Conservation (phyloP, 1,139 yeast genomes). For the Suhomyces taliae region DNA sequence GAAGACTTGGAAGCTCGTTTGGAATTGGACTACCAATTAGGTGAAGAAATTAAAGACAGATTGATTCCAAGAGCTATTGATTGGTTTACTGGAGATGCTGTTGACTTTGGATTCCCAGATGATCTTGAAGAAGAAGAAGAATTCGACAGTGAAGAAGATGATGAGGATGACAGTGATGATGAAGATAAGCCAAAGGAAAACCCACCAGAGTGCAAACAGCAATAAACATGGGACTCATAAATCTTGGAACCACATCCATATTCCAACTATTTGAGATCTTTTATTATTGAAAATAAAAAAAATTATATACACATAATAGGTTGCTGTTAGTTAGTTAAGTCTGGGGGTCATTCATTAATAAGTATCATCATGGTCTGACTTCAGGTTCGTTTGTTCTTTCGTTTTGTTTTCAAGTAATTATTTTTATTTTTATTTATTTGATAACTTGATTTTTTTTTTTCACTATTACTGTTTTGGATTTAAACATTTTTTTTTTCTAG, state of each 20-base stretch:
- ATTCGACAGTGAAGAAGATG: constrained; percentile 43
- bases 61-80: constrained; percentile 94
- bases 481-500: too few species aligned
- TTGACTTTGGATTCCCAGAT: constrained; percentile 53
- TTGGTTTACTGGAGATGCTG: constrained; percentile 98
- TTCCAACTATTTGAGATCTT: background rate
- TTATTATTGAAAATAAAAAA: background rate
- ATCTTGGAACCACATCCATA: too few species aligned
- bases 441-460: background rate
- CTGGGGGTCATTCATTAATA: too few species aligned
- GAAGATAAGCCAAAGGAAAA: constrained; percentile 48
- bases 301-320: background rate
- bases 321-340: too few species aligned
- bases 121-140: constrained; percentile 49
- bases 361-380: too few species aligned
- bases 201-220: constrained; percentile 90
- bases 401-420: too few species aligned
- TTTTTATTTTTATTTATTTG: too few species aligned
- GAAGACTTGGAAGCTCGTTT: constrained; percentile 80
- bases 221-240: constrained; percentile 20
- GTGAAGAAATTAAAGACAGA: constrained; percentile 95
- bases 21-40: constrained; percentile 91
- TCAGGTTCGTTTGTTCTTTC: too few species aligned
- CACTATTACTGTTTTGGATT: too few species aligned
- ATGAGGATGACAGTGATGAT: constrained; percentile 47